Evolutionary conservation across 345 rosid species (phyloP).

Genomic region (Zanthoxylum bungeanum): DNA sequence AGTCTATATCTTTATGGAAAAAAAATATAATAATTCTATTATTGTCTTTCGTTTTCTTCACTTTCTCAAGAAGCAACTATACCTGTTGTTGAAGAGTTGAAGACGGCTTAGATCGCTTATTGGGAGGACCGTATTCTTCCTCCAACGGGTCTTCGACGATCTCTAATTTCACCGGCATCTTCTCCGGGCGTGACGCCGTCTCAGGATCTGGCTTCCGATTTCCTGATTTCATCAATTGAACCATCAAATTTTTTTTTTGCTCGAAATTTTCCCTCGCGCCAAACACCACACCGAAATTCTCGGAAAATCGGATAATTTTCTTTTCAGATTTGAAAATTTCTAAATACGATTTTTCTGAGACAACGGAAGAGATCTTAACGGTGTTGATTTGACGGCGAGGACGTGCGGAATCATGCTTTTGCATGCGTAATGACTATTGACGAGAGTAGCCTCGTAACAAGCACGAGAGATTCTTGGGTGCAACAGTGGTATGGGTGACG

Average conservation of each 20-base stretch:
- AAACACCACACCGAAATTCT: neutral
- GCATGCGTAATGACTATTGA: constrained; percentile 6
- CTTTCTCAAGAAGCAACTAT: constrained; percentile 18
- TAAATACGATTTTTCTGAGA: neutral
- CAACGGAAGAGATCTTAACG: neutral
- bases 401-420: constrained; percentile 26
- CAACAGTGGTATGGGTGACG: too few relatives aligned
- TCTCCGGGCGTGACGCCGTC: constrained; percentile 41
- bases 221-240: constrained; percentile 76
- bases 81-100: constrained; percentile 40
- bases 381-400: constrained; percentile 24
- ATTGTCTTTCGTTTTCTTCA: neutral
- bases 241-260: constrained; percentile 39
- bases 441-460: too few relatives aligned
- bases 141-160: constrained; percentile 65
- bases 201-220: constrained; percentile 45
- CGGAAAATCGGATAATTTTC: constrained; percentile 2
- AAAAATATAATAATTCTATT: neutral
- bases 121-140: constrained; percentile 66
- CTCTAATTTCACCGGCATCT: constrained; percentile 82
- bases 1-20: neutral
- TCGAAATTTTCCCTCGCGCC: neutral
- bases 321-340: neutral
- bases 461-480: too few relatives aligned
- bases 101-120: constrained; percentile 67